phyloP scores from a whole-genome alignment of 345 rosid genomes.

The Jatropha curcas region DNA sequence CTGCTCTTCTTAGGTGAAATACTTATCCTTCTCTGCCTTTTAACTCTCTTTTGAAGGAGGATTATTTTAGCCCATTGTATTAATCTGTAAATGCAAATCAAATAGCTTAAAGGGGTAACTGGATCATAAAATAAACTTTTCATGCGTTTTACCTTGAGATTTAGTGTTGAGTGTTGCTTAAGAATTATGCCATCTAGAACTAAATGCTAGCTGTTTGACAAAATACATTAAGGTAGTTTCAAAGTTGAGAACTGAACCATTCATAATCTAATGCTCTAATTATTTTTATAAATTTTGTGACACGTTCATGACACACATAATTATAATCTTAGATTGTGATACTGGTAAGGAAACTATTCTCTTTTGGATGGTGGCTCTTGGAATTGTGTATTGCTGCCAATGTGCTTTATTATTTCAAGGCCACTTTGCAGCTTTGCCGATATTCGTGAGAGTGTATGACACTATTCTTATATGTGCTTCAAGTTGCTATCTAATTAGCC shows the following conservation, averaged over 20 bases:
- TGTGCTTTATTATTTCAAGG: not conserved
- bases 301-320: not conserved
- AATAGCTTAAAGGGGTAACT: not conserved
- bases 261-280: not conserved
- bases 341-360: not conserved
- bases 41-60: not conserved
- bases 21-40: not conserved
- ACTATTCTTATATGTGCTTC: not conserved
- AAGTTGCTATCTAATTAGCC: not conserved
- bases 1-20: constrained; percentile 76
- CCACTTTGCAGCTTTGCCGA: not conserved
- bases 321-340: not conserved
- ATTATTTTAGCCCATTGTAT: not conserved
- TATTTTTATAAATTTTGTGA: not conserved
- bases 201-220: not conserved
- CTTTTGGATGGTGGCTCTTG: not conserved
- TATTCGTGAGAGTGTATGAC: not conserved
- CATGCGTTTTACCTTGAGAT: not conserved
- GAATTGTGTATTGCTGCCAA: not conserved
- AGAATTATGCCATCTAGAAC: not conserved
- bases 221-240: not conserved
- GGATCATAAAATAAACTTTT: not conserved
- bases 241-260: not conserved
- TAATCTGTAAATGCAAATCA: too few relatives aligned
- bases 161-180: not conserved